A percentile compares a stretch with the other conserved stretches of the same genome.
These are phyloP conservation scores for Stachybotrys elegans DNA, from an alignment of 2,329 filamentous ascomycete genomes.

Conservation along the genomic window DNA sequence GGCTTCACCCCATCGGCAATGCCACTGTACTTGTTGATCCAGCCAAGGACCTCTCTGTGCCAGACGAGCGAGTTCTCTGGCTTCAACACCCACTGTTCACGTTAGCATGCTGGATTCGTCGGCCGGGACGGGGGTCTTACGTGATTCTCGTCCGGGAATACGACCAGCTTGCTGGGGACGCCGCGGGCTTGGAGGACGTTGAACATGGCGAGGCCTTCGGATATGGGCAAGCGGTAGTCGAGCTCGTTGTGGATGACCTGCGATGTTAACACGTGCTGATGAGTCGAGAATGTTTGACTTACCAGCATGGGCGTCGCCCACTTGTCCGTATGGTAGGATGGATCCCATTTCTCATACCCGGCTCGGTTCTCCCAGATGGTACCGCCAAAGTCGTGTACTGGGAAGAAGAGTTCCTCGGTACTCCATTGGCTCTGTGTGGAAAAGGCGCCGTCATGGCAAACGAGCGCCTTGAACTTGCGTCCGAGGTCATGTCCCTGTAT, in stretches of 20 bases:
- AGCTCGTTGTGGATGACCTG: constrained; percentile 76
- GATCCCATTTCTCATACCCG: constrained; percentile 66
- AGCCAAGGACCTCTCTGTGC: constrained; percentile 80
- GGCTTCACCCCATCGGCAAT: constrained; percentile 28
- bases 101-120: constrained; percentile 1
- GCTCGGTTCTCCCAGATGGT: constrained; percentile 57
- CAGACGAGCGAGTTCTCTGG: constrained; percentile 87
- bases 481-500: constrained; percentile 83
- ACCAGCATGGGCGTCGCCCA: constrained; percentile 87
- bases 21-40: constrained; percentile 61
- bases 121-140: constrained; percentile 20
- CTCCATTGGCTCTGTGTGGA: constrained; percentile 61
- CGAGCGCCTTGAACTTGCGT: constrained; percentile 79
- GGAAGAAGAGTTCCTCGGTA: constrained; percentile 67
- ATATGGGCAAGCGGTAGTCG: constrained; percentile 82
- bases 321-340: constrained; percentile 55
- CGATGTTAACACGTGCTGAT: too few relatives aligned
- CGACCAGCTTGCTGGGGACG: constrained; percentile 72
- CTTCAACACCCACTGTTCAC: constrained; percentile 70
- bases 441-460: constrained; percentile 85
- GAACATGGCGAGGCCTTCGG: constrained; percentile 80
- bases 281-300: constrained; percentile 13
- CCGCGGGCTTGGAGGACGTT: constrained; percentile 74
- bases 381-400: constrained; percentile 62
- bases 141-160: constrained; percentile 72